These are phyloP conservation scores for Geranomyces variabilis DNA, from an alignment of 192 early-diverging fungal genomes.

Conservation along the genomic window DNA sequence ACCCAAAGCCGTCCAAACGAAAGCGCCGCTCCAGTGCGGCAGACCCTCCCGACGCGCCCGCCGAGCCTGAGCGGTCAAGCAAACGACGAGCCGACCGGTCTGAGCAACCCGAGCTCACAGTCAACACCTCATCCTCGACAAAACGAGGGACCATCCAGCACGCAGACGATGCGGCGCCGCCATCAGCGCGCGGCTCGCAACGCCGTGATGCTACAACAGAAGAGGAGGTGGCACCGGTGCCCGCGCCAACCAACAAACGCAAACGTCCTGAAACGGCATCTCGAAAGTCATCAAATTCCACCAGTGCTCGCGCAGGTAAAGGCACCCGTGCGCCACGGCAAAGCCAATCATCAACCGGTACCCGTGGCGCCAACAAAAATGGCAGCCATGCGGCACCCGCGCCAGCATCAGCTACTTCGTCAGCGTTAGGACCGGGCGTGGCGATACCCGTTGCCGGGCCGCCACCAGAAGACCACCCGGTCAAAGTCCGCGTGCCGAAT, in stretches of 20 bases:
- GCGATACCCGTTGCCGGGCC: background rate
- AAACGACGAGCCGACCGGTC: background rate
- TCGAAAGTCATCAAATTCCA: background rate
- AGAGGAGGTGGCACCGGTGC: background rate
- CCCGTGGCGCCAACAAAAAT: too few relatives aligned
- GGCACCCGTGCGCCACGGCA: background rate
- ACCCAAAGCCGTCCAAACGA: background rate
- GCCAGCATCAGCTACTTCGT: too few relatives aligned
- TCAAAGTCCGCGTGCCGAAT: conserved; percentile 58
- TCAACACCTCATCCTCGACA: background rate
- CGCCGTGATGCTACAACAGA: background rate
- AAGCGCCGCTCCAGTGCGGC: conserved; percentile 2
- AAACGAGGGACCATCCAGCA: background rate
- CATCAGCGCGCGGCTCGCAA: background rate
- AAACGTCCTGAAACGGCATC: background rate
- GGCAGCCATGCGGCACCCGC: too few relatives aligned
- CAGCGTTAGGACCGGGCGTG: too few relatives aligned
- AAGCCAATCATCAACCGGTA: background rate
- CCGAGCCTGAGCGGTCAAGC: background rate
- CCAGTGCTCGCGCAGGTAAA: background rate
- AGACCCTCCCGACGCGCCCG: background rate
- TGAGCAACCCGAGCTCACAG: background rate
- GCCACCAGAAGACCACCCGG: conserved; percentile 29
- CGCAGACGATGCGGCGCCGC: background rate
- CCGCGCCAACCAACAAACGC: background rate